Percentiles rank a stretch among this genome's conserved stretches.
Conservation (phyloP, 2,329 filamentous ascomycete genomes). For the Neophaeococcomyces aloes region DNA sequence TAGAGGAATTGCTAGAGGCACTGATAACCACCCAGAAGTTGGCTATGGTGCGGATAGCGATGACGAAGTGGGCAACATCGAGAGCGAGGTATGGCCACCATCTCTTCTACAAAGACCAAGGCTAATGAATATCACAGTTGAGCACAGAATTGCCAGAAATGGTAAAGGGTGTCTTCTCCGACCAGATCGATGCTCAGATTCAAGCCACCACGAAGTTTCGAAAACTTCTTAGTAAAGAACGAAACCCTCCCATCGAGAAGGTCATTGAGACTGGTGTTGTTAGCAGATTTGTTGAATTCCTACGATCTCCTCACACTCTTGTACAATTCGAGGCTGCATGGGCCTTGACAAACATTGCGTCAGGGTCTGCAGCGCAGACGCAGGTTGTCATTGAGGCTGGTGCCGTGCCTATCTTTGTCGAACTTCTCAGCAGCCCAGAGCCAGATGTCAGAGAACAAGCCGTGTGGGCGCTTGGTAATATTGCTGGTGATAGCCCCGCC, state of each 20-base stretch:
- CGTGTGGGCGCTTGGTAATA: conserved; percentile 97
- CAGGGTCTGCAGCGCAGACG: conserved; percentile 90
- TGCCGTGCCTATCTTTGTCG: conserved; percentile 95
- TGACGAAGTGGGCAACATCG: conserved; percentile 92
- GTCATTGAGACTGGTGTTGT: conserved; percentile 99
- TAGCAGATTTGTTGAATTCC: conserved; percentile 93
- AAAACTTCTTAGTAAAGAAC: conserved; percentile 95
- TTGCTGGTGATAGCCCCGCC: conserved; percentile 93
- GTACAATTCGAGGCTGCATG: conserved; percentile 99
- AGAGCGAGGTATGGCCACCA: conserved; percentile 70
- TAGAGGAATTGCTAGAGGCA: conserved; percentile 78
- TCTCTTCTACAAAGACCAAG: neutral
- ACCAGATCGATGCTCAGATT: conserved; percentile 96
- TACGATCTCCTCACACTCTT: conserved; percentile 91
- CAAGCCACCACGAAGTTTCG: conserved; percentile 96
- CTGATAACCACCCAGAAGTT: conserved; percentile 47
- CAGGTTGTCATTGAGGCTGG: conserved; percentile 98
- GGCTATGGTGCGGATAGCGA: conserved; percentile 75
- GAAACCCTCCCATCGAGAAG: conserved; percentile 96
- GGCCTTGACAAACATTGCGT: conserved; percentile 98
- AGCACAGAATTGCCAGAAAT: conserved; percentile 97
- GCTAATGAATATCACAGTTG: conserved; percentile 48
- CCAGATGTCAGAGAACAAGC: conserved; percentile 97
- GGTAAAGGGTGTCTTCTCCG: conserved; percentile 95
- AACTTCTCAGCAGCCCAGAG: conserved; percentile 88